These are phyloP conservation scores for Aspergillus sclerotioniger DNA, from an alignment of 495 filamentous ascomycete species.

Conservation along the genomic window DNA sequence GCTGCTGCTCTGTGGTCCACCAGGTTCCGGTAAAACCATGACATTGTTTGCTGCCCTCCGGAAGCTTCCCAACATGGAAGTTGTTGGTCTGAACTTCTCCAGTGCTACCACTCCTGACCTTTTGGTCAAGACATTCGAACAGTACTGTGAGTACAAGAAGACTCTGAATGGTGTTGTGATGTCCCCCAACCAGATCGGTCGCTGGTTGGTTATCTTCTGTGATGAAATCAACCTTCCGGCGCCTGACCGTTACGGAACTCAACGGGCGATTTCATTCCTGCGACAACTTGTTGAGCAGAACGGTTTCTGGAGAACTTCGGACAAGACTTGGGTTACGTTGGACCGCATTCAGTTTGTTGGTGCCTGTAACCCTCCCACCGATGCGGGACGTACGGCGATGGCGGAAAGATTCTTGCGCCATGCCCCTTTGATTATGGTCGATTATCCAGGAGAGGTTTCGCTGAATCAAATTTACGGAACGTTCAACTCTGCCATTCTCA, in stretches of 20 bases:
- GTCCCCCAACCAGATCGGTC: constrained; percentile 91
- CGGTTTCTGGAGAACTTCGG: constrained; percentile 95
- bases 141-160: constrained; percentile 99
- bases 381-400: constrained; percentile 93
- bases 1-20: constrained; percentile 91
- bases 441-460: constrained; percentile 94
- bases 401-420: constrained; percentile 91
- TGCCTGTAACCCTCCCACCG: constrained; percentile 98
- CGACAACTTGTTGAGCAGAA: constrained; percentile 97
- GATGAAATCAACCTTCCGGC: constrained; percentile 99
- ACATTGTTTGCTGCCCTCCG: constrained; percentile 95
- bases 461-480: constrained; percentile 97
- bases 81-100: constrained; percentile 98
- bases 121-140: constrained; percentile 97
- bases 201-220: constrained; percentile 98
- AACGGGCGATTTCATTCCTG: constrained; percentile 94
- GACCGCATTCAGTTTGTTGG: constrained; percentile 99
- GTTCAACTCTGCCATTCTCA: constrained; percentile 94
- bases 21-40: constrained; percentile 99
- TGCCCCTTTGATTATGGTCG: constrained; percentile 96
- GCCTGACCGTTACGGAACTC: constrained; percentile 95
- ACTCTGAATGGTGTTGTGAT: constrained; percentile 94
- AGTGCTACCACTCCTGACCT: constrained; percentile 97
- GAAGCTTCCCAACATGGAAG: constrained; percentile 97
- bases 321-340: constrained; percentile 96